Evolutionary conservation across 1,139 yeast species (phyloP).

Genomic region (Taphrina confusa): DNA sequence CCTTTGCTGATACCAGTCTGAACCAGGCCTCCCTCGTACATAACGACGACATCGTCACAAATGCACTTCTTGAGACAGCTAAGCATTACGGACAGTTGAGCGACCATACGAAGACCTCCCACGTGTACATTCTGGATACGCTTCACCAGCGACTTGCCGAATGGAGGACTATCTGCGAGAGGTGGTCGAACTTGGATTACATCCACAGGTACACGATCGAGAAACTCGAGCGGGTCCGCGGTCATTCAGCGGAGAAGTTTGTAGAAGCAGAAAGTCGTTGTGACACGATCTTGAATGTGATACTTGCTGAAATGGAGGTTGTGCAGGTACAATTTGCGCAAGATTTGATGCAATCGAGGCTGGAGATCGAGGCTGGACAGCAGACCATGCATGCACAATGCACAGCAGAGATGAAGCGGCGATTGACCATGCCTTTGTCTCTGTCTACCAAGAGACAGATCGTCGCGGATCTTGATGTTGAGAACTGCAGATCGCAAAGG

Average conservation of each 20-base stretch:
- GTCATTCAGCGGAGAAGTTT: neutral
- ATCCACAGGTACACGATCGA: neutral
- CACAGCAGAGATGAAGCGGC: neutral
- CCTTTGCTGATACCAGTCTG: neutral
- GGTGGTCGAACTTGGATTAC: neutral
- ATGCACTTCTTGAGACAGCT: neutral
- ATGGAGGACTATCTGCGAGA: neutral
- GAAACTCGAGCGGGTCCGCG: neutral
- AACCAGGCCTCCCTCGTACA: neutral
- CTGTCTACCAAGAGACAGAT: neutral
- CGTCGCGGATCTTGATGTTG: neutral
- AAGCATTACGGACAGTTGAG: neutral
- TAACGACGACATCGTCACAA: neutral
- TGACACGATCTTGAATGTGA: slow-evolving; percentile 6
- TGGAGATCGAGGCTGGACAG: neutral
- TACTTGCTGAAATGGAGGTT: slow-evolving; percentile 11
- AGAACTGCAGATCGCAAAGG: neutral
- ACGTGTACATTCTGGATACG: neutral
- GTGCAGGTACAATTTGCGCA: neutral
- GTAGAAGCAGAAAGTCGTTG: neutral
- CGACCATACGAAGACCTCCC: neutral
- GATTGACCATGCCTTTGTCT: neutral
- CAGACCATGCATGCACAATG: neutral
- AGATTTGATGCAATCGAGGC: neutral
- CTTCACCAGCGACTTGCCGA: neutral